Evolutionary conservation across 305 asterid genomes (phyloP).

Genomic region (Ajuga reptans): DNA sequence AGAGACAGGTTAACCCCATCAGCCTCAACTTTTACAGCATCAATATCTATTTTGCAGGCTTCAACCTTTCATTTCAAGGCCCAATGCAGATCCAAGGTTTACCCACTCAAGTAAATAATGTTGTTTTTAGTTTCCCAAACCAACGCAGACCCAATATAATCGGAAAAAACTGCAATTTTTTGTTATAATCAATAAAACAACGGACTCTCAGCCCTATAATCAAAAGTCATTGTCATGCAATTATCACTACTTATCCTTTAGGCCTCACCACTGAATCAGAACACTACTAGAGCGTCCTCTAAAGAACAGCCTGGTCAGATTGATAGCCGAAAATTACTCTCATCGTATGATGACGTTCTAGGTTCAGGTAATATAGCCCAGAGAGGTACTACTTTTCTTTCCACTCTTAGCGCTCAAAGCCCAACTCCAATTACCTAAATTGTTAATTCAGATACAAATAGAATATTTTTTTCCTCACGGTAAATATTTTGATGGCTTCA

Average conservation of each 20-base stretch:
- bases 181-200: not conserved
- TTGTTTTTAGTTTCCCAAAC: conserved; percentile 1
- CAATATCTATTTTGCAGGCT: not conserved
- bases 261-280: too few species aligned
- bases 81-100: not conserved
- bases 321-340: not conserved
- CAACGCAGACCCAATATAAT: not conserved
- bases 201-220: not conserved
- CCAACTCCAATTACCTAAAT: too few species aligned
- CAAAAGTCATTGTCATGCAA: conserved; percentile 4
- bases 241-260: not conserved
- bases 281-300: too few species aligned
- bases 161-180: not conserved
- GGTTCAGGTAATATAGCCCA: not conserved
- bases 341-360: not conserved
- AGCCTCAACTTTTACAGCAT: not conserved
- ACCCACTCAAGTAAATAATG: not conserved
- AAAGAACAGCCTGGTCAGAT: not conserved
- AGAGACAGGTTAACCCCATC: conserved; percentile 17
- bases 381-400: too few species aligned
- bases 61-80: not conserved
- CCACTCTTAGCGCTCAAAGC: too few species aligned
- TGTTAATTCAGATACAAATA: too few species aligned
- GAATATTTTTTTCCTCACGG: too few species aligned
- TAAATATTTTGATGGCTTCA: too few species aligned